Conservation (phyloP, 148 eudicot genomes). For the Drosera capensis region DNA sequence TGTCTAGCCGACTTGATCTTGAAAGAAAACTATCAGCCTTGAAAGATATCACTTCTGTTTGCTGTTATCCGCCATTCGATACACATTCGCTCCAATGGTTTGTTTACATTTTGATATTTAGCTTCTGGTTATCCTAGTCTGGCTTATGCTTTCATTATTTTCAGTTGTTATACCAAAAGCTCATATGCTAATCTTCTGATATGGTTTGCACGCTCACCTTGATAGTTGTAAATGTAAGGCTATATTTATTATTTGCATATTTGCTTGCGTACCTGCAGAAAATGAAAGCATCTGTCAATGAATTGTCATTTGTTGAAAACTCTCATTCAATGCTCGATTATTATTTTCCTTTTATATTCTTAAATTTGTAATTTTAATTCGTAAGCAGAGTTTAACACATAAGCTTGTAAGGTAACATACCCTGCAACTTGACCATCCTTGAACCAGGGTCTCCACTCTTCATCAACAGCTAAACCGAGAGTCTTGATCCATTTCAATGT, state of each 20-base stretch:
- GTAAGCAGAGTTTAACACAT: background rate
- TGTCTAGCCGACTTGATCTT: too few species aligned
- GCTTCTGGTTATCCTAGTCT: background rate
- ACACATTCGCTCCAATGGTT: too few species aligned
- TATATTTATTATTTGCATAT: constrained; percentile 8
- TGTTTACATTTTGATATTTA: background rate
- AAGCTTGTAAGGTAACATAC: background rate
- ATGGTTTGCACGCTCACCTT: constrained; percentile 11
- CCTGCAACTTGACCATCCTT: constrained; percentile 3
- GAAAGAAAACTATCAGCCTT: background rate
- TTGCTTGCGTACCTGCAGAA: constrained; percentile 12
- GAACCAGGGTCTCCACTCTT: background rate
- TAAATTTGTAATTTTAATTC: too few species aligned
- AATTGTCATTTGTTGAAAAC: background rate
- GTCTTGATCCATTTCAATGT: background rate
- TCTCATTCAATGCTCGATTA: background rate
- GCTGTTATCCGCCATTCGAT: background rate
- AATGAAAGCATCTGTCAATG: background rate
- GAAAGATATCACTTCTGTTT: background rate
- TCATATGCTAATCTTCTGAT: too few species aligned
- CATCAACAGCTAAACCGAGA: background rate
- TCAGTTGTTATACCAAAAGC: too few species aligned
- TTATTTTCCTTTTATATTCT: too few species aligned
- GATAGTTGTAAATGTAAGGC: constrained; percentile 20
- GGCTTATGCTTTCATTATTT: too few species aligned